phyloP scores from a whole-genome alignment of 73 alveolate genomes.

The Paramecium sexaurelia region DNA sequence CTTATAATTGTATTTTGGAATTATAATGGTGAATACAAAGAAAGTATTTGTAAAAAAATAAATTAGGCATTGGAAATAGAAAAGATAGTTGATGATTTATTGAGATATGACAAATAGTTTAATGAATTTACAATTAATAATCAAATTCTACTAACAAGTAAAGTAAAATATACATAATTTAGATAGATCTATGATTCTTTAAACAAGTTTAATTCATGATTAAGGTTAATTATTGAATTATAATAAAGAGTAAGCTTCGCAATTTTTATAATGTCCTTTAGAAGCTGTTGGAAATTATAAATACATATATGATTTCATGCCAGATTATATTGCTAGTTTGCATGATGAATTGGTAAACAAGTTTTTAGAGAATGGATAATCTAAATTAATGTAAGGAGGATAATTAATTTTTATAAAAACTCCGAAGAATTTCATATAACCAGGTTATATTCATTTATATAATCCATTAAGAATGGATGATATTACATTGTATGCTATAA shows the following conservation, averaged over 20 bases:
- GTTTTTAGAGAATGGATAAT: not conserved
- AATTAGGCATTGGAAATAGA: not conserved
- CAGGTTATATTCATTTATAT: not conserved
- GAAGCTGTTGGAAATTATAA: not conserved
- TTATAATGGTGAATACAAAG: not conserved
- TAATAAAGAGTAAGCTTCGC: not conserved
- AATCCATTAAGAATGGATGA: slow-evolving; percentile 7
- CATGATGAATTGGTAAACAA: slow-evolving; percentile 7
- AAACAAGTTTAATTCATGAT: slow-evolving; percentile 21
- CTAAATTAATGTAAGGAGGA: not conserved
- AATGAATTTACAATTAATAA: not conserved
- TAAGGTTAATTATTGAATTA: not conserved
- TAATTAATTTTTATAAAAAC: not conserved
- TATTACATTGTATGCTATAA: not conserved
- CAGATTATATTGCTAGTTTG: not conserved
- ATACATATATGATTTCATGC: slow-evolving; percentile 6
- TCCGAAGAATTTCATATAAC: not conserved
- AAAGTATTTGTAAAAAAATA: not conserved
- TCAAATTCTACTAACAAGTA: not conserved
- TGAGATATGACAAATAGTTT: slow-evolving; percentile 8
- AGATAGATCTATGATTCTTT: slow-evolving; percentile 16
- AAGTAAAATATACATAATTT: not conserved
- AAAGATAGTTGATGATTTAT: not conserved
- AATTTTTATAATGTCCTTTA: not conserved
- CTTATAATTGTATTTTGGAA: not conserved